A percentile compares a stretch with the other conserved stretches of the same genome.
These are phyloP conservation scores for Geotrichum reessii DNA, from an alignment of 1,139 yeast genomes.

Conservation along the genomic window DNA sequence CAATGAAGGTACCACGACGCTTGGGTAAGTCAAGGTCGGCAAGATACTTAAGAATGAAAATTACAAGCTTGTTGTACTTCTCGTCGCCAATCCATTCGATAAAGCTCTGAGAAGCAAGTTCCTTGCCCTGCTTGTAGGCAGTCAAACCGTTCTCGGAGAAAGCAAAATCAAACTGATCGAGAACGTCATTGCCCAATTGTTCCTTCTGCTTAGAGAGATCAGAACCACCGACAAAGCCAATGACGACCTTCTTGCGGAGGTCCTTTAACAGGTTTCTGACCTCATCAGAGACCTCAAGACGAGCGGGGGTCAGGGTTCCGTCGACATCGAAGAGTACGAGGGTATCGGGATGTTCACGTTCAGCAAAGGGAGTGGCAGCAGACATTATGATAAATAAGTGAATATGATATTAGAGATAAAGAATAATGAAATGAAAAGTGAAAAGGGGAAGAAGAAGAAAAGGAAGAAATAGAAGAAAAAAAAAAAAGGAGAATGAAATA, in stretches of 20 bases:
- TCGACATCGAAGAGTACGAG: constrained; percentile 91
- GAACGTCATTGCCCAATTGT: constrained; percentile 73
- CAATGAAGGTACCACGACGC: constrained; percentile 89
- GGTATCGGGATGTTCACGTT: constrained; percentile 38
- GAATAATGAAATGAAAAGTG: not conserved
- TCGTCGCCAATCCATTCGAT: constrained; percentile 94
- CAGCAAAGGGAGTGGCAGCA: constrained; percentile 29
- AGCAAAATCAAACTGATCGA: constrained; percentile 85
- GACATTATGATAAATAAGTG: constrained; percentile 8
- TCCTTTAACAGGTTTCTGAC: constrained; percentile 64
- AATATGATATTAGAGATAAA: not conserved
- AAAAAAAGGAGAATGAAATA: constrained; percentile 1
- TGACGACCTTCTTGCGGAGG: constrained; percentile 82
- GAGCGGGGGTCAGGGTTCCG: constrained; percentile 97
- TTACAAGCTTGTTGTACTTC: constrained; percentile 81
- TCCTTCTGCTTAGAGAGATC: constrained; percentile 92
- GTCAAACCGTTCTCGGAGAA: constrained; percentile 97
- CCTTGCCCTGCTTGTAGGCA: constrained; percentile 85
- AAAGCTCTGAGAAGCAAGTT: constrained; percentile 88
- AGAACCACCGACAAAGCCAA: constrained; percentile 98
- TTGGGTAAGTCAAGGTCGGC: constrained; percentile 80
- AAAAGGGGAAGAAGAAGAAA: constrained; percentile 1
- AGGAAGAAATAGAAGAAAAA: not conserved
- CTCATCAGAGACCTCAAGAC: constrained; percentile 73
- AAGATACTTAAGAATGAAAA: constrained; percentile 78